phyloP scores from a whole-genome alignment of 225 moss, liverwort and hornwort species.

The Thuidium tamariscinum region DNA sequence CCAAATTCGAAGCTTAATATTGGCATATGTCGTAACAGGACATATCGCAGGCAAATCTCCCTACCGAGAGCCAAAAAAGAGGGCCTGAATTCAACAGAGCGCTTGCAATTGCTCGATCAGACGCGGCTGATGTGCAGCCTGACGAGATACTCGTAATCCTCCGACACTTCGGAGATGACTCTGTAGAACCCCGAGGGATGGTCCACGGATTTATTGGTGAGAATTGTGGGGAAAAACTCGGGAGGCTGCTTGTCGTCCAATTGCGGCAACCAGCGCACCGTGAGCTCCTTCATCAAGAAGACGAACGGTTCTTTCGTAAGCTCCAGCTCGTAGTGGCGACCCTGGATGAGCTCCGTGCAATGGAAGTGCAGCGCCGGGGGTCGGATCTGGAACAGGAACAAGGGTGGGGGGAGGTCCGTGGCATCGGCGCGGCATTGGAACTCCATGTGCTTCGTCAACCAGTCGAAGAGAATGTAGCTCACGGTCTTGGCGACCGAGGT shows the following conservation, averaged over 20 bases:
- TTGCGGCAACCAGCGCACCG: conserved; percentile 2
- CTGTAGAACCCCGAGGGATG: conserved; percentile 23
- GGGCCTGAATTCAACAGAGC: neutral
- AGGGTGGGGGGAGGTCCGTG: neutral
- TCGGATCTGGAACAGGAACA: neutral
- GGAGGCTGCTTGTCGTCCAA: neutral
- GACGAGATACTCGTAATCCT: conserved; percentile 10
- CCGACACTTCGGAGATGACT: neutral
- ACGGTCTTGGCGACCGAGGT: neutral
- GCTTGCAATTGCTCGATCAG: neutral
- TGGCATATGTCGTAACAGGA: neutral
- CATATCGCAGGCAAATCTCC: neutral
- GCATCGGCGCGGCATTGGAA: neutral
- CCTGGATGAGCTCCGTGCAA: neutral
- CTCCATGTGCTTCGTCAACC: conserved; percentile 10
- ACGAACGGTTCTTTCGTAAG: neutral
- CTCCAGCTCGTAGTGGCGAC: conserved; percentile 6
- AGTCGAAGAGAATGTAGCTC: conserved; percentile 1
- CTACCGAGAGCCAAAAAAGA: neutral
- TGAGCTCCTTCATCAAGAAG: conserved; percentile 14
- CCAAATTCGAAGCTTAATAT: neutral
- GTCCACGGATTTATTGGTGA: neutral
- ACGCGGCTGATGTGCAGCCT: conserved; percentile 5
- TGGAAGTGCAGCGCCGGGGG: neutral
- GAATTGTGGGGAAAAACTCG: neutral